A percentile compares a stretch with the other conserved stretches of the same genome.
phyloP scores from a whole-genome alignment of 495 filamentous ascomycete species.

The Hypoxylon subgilvum region DNA sequence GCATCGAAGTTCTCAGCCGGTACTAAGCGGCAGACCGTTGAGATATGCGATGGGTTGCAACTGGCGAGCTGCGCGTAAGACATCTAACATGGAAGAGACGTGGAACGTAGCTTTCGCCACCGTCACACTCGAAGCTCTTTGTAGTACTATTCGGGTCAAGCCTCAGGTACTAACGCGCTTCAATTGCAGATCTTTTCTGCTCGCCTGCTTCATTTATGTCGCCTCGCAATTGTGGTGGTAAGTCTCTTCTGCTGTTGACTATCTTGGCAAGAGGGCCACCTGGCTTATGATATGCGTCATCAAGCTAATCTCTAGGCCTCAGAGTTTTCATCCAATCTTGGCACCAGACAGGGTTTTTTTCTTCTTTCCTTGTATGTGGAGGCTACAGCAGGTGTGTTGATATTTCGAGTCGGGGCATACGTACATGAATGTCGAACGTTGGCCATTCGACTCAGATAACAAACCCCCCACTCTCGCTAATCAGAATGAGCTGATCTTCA shows the following conservation, averaged over 20 bases:
- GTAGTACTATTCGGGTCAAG: slow-evolving; percentile 15
- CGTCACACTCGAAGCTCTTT: slow-evolving; percentile 24
- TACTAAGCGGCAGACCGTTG: slow-evolving; percentile 25
- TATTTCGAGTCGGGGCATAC: no score
- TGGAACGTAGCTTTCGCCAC: slow-evolving; percentile 1
- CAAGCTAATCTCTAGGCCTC: not conserved
- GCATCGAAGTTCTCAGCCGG: slow-evolving; percentile 14
- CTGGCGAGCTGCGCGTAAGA: slow-evolving; percentile 26
- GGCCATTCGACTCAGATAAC: slow-evolving; percentile 11
- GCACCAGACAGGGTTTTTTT: not conserved
- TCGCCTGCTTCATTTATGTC: not conserved
- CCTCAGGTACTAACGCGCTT: slow-evolving; percentile 5
- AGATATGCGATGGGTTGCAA: slow-evolving; percentile 26
- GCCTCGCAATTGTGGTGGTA: no score
- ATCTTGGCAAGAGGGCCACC: not conserved
- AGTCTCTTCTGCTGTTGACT: not conserved
- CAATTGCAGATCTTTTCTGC: not conserved
- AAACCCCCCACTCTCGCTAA: slow-evolving; percentile 25
- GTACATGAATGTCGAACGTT: not conserved
- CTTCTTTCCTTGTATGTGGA: not conserved
- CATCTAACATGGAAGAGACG: slow-evolving; percentile 13
- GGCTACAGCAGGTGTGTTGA: not conserved
- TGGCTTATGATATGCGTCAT: not conserved
- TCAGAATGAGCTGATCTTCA: slow-evolving; percentile 18
- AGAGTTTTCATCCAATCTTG: not conserved